These are phyloP conservation scores for Solanum tacnaense DNA, from an alignment of 257 asterid species.

Conservation along the genomic window DNA sequence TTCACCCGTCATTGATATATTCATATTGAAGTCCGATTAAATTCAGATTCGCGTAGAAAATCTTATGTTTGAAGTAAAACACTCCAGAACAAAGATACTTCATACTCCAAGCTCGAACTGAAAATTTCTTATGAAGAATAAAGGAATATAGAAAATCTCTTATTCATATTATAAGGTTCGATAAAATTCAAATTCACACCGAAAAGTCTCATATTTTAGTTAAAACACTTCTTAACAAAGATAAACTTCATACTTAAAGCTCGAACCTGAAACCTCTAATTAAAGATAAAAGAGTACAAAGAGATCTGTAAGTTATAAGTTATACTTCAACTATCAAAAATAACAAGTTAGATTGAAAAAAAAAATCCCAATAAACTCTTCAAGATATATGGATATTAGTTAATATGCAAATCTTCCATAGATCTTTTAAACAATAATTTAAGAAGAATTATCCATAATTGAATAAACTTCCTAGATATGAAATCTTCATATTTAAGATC, in stretches of 20 bases:
- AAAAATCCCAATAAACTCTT: neutral
- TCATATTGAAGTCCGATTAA: accelerated
- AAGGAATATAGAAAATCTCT: neutral
- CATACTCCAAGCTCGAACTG: neutral
- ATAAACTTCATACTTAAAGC: neutral
- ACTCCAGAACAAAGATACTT: neutral
- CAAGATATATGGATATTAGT: neutral
- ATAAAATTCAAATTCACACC: neutral
- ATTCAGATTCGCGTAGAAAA: accelerated
- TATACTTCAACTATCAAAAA: neutral
- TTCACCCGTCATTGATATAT: neutral
- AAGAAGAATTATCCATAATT: neutral
- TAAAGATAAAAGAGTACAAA: neutral
- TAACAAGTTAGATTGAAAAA: neutral
- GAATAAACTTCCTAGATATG: neutral
- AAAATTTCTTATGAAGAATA: neutral
- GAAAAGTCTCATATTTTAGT: neutral
- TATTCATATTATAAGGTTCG: too few species aligned
- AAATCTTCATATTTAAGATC: neutral
- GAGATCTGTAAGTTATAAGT: neutral
- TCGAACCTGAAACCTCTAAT: neutral
- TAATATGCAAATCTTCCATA: neutral
- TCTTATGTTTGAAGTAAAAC: neutral
- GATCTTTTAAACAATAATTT: neutral
- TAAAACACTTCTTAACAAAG: neutral